Evolutionary conservation across 805 yeast genomes (phyloP), one percentile per base, ranked within the genome.

Genomic region (Schizosaccharomyces japonicus): DNA sequence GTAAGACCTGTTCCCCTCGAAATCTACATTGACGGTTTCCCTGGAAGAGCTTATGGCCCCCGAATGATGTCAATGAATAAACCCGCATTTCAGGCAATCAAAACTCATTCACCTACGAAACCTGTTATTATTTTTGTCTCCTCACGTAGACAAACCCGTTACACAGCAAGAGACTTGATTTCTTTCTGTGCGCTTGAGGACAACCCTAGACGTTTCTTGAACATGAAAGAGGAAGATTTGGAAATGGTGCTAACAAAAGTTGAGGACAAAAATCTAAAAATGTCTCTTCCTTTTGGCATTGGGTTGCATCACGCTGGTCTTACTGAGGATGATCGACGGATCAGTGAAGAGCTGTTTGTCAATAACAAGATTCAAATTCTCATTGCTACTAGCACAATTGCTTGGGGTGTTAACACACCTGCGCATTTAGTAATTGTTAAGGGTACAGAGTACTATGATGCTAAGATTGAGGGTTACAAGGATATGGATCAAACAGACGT

Each of bases 61-160:
- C 65, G 81, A 56, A 80, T 80, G 94, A 81, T 75, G 65, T 80
- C 75, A 21, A 81, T 73, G 90, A 83, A 76, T 67, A 83, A 70
- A 56, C 95, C 95, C 1, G 87, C 93, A 0, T 84, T 80, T 56
- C 73, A 78, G 78, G 94, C 95, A 0, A 84, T 84, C 52, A 81
- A 83, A 57, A 83, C 81, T 52, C 94, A 85, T 58, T 80, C 94
- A 0, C 92, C 94, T 1, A 65, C 65, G 17, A 76, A 84, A 58
- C 94, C 95, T 0, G 87, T 78, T 8, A 66, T 80, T 54, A 75
- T 80, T n/a, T 80, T 80, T 56, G 92, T 80, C 32, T 83, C 90
- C 1, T 79, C 90, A 2, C 69, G 92, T 57, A 66, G 92, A 50
- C 92, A 80, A 60, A 80, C 92, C 0, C 65, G 92, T 50, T 68